A percentile compares a stretch with the other conserved stretches of the same genome.
phyloP scores from a whole-genome alignment of 176 grass and related monocot genomes.

The Juncus inflexus region DNA sequence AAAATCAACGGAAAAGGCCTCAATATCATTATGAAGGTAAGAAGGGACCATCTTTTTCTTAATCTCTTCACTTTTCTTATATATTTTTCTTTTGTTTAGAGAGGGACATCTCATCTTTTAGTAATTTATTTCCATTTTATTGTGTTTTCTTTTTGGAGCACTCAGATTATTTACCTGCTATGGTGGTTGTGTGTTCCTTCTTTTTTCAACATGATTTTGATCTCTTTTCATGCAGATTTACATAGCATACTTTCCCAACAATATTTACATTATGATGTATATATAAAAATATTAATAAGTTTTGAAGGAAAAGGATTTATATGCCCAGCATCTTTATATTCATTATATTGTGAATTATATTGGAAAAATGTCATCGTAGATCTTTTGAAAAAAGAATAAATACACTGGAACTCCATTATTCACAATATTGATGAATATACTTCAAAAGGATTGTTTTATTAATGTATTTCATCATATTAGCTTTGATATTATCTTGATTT shows the following conservation, averaged over 20 bases:
- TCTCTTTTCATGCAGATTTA: not conserved
- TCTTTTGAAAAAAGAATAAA: not conserved
- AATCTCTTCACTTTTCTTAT: constrained; percentile 8
- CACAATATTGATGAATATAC: not conserved
- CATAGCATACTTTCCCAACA: not conserved
- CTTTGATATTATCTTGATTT: not conserved
- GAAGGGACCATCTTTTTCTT: not conserved
- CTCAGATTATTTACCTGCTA: constrained; percentile 23
- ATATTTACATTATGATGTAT: too few species aligned
- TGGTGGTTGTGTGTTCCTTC: constrained; percentile 32
- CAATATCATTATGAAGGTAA: constrained; percentile 27
- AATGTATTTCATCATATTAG: not conserved
- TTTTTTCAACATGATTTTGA: constrained; percentile 5
- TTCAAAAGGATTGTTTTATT: not conserved
- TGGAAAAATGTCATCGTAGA: not conserved
- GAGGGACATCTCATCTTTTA: too few species aligned
- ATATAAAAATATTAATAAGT: not conserved
- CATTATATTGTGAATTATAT: not conserved
- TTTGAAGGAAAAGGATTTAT: too few species aligned
- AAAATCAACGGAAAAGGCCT: constrained; percentile 29
- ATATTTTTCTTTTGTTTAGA: constrained; percentile 12
- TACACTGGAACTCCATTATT: too few species aligned
- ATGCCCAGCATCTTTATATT: too few species aligned
- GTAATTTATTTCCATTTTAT: too few species aligned
- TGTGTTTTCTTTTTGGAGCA: not conserved